A percentile compares a stretch with the other conserved stretches of the same genome.
Evolutionary conservation across 1,284 basidiomycete species (phyloP).

Genomic region (Malassezia furfur): DNA sequence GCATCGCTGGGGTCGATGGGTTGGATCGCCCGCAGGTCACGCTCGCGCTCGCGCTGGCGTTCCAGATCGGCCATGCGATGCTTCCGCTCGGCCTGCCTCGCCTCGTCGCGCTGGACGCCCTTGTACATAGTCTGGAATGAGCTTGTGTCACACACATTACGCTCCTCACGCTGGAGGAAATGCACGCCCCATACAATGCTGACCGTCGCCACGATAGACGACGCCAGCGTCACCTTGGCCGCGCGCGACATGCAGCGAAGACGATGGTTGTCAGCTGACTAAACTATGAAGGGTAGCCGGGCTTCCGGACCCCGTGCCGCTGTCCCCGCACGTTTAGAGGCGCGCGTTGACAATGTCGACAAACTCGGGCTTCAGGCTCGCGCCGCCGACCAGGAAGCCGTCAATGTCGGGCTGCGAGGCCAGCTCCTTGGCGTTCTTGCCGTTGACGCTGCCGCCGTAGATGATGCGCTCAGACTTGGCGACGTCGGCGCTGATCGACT

Average conservation of each 20-base stretch:
- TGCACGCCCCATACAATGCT: slow-evolving; percentile 84
- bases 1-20: slow-evolving; percentile 13
- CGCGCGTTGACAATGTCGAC: slow-evolving; percentile 69
- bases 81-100: slow-evolving; percentile 33
- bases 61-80: slow-evolving; percentile 31
- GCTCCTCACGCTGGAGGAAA: slow-evolving; percentile 73
- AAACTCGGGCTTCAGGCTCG: slow-evolving; percentile 85
- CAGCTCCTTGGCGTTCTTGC: slow-evolving; percentile 69
- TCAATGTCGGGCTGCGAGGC: slow-evolving; percentile 68
- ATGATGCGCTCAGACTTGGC: slow-evolving; percentile 76
- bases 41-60: slow-evolving; percentile 31
- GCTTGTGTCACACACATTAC: slow-evolving; percentile 56
- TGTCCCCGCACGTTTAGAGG: slow-evolving; percentile 8
- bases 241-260: slow-evolving; percentile 57
- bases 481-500: slow-evolving; percentile 60
- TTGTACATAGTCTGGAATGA: slow-evolving; percentile 34
- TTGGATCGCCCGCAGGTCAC: slow-evolving; percentile 31
- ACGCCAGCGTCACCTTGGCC: slow-evolving; percentile 66
- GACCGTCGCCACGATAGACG: slow-evolving; percentile 60
- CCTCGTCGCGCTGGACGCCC: slow-evolving; percentile 41
- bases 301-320: too few species aligned
- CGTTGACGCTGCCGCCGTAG: slow-evolving; percentile 89
- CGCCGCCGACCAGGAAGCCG: slow-evolving; percentile 98
- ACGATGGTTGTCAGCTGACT: too few species aligned
- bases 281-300: too few species aligned